These are phyloP conservation scores for Musa balbisiana DNA, from an alignment of 202 grass and related monocot species.

Conservation along the genomic window DNA sequence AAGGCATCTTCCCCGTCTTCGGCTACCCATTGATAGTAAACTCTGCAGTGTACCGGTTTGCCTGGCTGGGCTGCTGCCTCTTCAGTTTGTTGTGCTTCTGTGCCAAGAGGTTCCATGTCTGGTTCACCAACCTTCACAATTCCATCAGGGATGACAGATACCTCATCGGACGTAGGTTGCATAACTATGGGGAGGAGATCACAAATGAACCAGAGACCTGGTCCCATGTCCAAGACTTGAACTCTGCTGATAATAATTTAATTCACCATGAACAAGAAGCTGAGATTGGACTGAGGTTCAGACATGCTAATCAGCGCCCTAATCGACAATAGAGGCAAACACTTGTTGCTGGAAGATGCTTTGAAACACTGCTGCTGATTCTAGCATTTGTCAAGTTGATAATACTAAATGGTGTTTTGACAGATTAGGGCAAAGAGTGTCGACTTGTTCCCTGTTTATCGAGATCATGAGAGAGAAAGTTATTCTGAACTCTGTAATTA, in stretches of 20 bases:
- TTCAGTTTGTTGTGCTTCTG: constrained; percentile 62
- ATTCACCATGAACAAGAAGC: constrained; percentile 42
- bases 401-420: no score
- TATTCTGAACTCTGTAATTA: neutral
- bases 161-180: constrained; percentile 84
- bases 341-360: neutral
- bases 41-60: constrained; percentile 83
- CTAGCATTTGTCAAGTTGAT: neutral
- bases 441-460: no score
- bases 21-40: constrained; percentile 94
- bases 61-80: constrained; percentile 85
- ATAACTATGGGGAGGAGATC: constrained; percentile 72
- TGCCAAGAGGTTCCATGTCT: constrained; percentile 75
- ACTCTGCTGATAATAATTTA: constrained; percentile 20
- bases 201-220: neutral
- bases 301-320: constrained; percentile 33
- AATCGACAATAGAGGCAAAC: constrained; percentile 29
- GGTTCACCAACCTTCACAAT: constrained; percentile 98
- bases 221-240: neutral
- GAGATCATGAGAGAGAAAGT: neutral
- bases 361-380: neutral
- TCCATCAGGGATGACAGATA: constrained; percentile 91
- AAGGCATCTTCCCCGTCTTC: constrained; percentile 70
- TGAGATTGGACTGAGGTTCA: constrained; percentile 52
- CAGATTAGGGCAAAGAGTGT: no score